Percentiles rank a stretch among this genome's conserved stretches.
These are phyloP conservation scores for Prasinococcaceae sp. DNA, from an alignment of 139 green algal genomes.

Conservation along the genomic window DNA sequence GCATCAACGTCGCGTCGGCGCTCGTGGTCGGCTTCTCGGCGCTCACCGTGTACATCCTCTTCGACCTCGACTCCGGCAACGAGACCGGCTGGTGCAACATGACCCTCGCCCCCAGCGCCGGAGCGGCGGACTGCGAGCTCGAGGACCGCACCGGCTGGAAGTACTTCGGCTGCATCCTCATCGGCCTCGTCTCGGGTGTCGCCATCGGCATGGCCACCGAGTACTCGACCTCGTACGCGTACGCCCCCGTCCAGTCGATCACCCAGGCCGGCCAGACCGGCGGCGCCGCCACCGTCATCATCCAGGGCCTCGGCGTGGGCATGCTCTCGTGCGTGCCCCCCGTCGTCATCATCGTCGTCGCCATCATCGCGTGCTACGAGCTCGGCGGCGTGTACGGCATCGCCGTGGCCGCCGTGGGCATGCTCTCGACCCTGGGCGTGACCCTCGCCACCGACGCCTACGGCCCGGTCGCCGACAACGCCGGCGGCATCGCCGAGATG, in stretches of 20 bases:
- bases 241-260: conserved; percentile 25
- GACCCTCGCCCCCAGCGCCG: conserved; percentile 2
- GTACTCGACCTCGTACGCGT: conserved; percentile 38
- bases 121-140: neutral
- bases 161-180: conserved; percentile 26
- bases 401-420: conserved; percentile 33
- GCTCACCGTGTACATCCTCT: conserved; percentile 19
- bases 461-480: conserved; percentile 37
- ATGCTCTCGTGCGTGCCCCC: conserved; percentile 23
- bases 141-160: conserved; percentile 10
- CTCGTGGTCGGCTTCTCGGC: conserved; percentile 16
- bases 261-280: conserved; percentile 20
- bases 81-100: conserved; percentile 2
- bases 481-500: conserved; percentile 49
- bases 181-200: conserved; percentile 28
- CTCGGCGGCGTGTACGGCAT: conserved; percentile 39
- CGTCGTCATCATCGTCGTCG: conserved; percentile 26
- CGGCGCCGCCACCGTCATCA: conserved; percentile 29
- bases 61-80: conserved; percentile 21
- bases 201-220: conserved; percentile 29
- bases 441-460: conserved; percentile 37
- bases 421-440: conserved; percentile 35
- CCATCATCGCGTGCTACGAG: conserved; percentile 18
- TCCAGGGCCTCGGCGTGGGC: conserved; percentile 30
- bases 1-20: conserved; percentile 19